A percentile compares a stretch with the other conserved stretches of the same genome.
These are phyloP conservation scores for Ophiostoma perfectum DNA, from an alignment of 2,329 filamentous ascomycete genomes.

Conservation along the genomic window DNA sequence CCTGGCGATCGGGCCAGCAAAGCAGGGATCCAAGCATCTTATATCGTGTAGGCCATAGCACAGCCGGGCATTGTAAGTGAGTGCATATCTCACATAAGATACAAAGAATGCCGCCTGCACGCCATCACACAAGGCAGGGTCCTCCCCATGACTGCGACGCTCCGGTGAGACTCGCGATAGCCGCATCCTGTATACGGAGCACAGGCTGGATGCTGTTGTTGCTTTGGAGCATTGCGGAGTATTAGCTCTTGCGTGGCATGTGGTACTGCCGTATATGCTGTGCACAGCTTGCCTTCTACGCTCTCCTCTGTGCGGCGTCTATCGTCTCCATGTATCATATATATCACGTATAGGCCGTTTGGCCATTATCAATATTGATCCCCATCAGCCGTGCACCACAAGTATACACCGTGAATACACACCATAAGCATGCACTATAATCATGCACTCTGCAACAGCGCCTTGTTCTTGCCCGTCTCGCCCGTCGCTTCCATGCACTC, in stretches of 20 bases:
- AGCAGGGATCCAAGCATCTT: conserved; percentile 3
- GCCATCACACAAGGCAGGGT: not conserved
- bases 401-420: no score
- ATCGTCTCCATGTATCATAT: no score
- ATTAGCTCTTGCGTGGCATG: not conserved
- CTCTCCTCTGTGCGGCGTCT: no score
- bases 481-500: conserved; percentile 8
- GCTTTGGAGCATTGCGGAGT: not conserved
- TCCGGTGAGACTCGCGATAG: not conserved
- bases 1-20: not conserved
- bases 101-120: not conserved
- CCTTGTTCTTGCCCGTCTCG: conserved; percentile 14
- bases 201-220: not conserved
- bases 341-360: no score
- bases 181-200: not conserved
- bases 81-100: no score
- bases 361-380: no score
- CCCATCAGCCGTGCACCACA: no score
- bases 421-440: not conserved
- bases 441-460: not conserved
- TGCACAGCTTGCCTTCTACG: no score
- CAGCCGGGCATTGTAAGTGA: no score
- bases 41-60: not conserved
- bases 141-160: conserved; percentile 1
- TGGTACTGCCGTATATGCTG: no score